phyloP scores from a whole-genome alignment of 352 stramenopile species.

The Plasmopara viticola region DNA sequence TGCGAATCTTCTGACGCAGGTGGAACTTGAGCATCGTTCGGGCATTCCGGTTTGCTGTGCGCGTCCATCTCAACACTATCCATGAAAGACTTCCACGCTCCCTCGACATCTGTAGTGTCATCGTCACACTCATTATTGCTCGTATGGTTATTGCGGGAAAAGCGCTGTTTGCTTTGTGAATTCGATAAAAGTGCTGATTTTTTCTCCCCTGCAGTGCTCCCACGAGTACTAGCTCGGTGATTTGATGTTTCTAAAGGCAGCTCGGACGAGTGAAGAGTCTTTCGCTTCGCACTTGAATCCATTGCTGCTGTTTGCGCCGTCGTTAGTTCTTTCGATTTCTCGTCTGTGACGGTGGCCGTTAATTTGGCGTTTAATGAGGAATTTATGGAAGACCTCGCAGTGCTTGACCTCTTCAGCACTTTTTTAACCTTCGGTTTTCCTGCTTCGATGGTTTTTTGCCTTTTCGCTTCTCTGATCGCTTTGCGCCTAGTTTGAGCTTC shows the following conservation, averaged over 20 bases:
- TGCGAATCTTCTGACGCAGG: conserved; percentile 2
- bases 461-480: conserved; percentile 17
- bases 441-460: conserved; percentile 19
- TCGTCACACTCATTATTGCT: conserved; percentile 39
- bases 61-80: conserved; percentile 27
- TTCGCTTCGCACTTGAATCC: conserved; percentile 4
- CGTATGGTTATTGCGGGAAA: conserved; percentile 9
- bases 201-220: conserved; percentile 8
- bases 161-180: conserved; percentile 11
- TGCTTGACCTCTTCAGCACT: conserved; percentile 17
- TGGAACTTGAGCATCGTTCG: conserved; percentile 3
- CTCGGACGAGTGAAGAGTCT: conserved; percentile 4
- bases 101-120: conserved; percentile 56
- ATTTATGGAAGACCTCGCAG: conserved; percentile 11
- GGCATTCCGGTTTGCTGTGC: conserved; percentile 4
- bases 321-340: conserved; percentile 1
- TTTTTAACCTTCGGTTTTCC: conserved; percentile 14
- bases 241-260: conserved; percentile 10
- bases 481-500: conserved; percentile 32
- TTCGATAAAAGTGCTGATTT: conserved; percentile 6
- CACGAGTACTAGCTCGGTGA: conserved; percentile 10
- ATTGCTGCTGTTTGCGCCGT: conserved; percentile 2
- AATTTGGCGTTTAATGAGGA: conserved; percentile 4
- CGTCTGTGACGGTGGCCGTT: neutral
- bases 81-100: conserved; percentile 54